Evolutionary conservation across 306 rosid genomes (phyloP), one percentile per base, ranked within the genome.

Genomic region (Rosa multiflora): DNA sequence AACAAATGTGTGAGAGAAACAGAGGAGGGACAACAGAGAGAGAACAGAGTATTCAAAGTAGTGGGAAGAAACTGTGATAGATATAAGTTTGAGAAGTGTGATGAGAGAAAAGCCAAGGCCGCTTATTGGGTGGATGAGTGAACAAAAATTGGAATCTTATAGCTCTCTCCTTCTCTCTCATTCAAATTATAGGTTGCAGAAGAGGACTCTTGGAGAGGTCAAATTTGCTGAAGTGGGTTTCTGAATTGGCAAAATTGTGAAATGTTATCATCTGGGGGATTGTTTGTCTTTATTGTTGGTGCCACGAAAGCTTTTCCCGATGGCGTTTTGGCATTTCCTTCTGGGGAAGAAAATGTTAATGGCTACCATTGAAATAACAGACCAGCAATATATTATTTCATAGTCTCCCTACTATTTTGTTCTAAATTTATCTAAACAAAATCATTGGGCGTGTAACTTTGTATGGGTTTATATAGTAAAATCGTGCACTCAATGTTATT

Each of bases 91-190:
- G 85, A 75, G 88, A 82, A 82, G 79, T 49, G 84, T 51, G 89
- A 83, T 87, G 87, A 82, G 80, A 77, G 92, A 92, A 90, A 90
- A 88, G 88, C 94, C 92, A 88, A 89, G 81, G 91, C 83, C 84
- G 85, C 67, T 87, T 80, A 76, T 82, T 84, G 92, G 86, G 76
- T 80, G 77, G 83, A 85, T 68, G 76, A 71, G 85, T 76, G 83
- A 76, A 82, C 90, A 88, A 78, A 80, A 70, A 35, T 80, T 77
- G 89, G 92, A 87, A 92, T 84, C 90, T 94, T 92, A 89, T 88
- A 85, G 87, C 83, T 85, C 73, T 39, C 80, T 51, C 18, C 76
- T 47, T 21, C 55, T 58, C 76, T 51, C 6, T 8, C 58, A n/a
- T 70, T 37, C 59, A 37, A 62, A 74, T 64, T 26, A 20, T 56